Percentiles rank a stretch among this genome's conserved stretches.
phyloP scores from a whole-genome alignment of 257 asterid genomes.

The Paraleonurus japonicus region DNA sequence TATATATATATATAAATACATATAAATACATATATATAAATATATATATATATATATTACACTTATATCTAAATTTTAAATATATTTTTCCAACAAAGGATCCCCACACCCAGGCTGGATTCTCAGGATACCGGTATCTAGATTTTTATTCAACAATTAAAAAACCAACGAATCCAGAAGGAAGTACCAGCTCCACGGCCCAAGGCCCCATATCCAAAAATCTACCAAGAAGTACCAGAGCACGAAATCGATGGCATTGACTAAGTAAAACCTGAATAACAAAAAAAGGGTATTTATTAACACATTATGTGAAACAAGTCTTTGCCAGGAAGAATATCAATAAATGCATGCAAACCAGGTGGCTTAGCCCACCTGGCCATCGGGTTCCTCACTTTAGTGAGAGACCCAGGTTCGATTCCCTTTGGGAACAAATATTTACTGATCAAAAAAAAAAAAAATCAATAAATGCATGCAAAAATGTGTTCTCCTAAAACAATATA shows the following conservation, averaged over 20 bases:
- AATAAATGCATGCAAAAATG: not conserved
- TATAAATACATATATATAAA: too few relatives aligned
- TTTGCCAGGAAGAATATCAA: not conserved
- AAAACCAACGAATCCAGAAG: conserved; percentile 15
- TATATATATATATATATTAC: too few relatives aligned
- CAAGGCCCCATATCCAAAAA: conserved; percentile 99
- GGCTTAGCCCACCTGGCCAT: too few relatives aligned
- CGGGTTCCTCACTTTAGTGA: too few relatives aligned
- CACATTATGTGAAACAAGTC: not conserved
- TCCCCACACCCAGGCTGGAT: not conserved
- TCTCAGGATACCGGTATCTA: not conserved
- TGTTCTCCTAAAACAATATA: not conserved
- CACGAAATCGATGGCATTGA: conserved; percentile 98
- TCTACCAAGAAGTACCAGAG: conserved; percentile 98
- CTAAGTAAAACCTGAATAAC: conserved; percentile 83
- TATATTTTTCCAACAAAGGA: too few relatives aligned
- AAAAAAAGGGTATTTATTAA: conserved; percentile 19
- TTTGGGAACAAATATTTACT: too few relatives aligned
- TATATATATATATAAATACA: too few relatives aligned
- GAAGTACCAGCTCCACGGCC: conserved; percentile 97
- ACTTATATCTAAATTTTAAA: too few relatives aligned
- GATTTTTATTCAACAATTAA: conserved; percentile 11
- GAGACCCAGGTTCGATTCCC: too few relatives aligned
- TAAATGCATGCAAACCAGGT: not conserved
- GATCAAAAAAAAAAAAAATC: too few relatives aligned